phyloP scores from a whole-genome alignment of 163 green algal species.

The Volvox carteri region DNA sequence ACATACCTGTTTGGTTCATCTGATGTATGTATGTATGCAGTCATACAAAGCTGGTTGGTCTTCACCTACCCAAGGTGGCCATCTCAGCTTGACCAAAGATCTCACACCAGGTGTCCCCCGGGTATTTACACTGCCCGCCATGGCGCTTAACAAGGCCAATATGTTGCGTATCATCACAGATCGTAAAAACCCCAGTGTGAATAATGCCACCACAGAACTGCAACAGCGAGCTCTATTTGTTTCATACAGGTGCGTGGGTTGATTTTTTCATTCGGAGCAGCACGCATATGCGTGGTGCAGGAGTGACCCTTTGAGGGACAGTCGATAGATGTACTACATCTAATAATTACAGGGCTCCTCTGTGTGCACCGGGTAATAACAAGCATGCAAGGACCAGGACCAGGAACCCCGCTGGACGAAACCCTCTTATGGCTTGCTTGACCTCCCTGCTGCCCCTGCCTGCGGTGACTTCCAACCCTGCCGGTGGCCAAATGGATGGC shows the following conservation, averaged over 20 bases:
- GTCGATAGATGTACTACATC: background rate
- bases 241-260: background rate
- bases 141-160: background rate
- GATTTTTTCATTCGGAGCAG: background rate
- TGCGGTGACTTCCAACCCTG: no score
- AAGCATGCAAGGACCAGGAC: background rate
- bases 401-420: background rate
- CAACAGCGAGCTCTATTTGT: background rate
- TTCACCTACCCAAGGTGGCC: background rate
- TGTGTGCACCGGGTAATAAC: background rate
- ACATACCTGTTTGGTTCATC: background rate
- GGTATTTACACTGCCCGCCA: background rate
- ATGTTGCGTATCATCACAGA: slow-evolving; percentile 13
- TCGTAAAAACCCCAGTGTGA: background rate
- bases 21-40: background rate
- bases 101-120: background rate
- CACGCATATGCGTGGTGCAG: no score
- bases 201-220: background rate
- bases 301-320: no score
- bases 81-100: background rate
- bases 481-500: no score
- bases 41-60: slow-evolving; percentile 23
- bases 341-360: background rate
- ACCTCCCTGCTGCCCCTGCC: no score
- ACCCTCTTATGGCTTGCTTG: background rate